Base-by-base conservation (phyloP, 305 asterid genomes). In the Lippia alba region DNA sequence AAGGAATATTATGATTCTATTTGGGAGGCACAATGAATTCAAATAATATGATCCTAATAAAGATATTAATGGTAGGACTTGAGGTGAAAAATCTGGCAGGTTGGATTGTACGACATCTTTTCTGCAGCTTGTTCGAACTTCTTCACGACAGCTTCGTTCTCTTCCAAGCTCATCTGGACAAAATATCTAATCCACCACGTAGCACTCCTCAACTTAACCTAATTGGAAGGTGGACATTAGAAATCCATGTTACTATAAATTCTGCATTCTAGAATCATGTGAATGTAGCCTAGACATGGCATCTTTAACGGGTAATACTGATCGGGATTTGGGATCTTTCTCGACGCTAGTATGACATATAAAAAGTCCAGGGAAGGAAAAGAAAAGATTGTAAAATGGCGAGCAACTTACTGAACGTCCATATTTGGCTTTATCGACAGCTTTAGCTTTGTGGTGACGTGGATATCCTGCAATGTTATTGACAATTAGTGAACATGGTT, bases 71-170 rank as follows among this genome's bases (percentile, higher is more conserved):
- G 74, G 81, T 84, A 87, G 12, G 97, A 77, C 67, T 84, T 89
- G 69, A 91, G 85, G 80, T 91, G 97, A 72, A 91, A 91, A 68
- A 81, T 69, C 74, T 91, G 96, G 87, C 97, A 91, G 67, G 64
- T 70, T 34, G 92, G 89, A 14, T 12, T 65, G 73, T 50, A 74
- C 14, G 79, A 69, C 30, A 56, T 69, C 60, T 64, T 76, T 64
- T 49, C 71, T 40, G 94, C 87, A 80, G 91, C 91, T 79, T 79
- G 83, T 55, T 81, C 84, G 17, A 91, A 91, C 83, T 91, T 89
- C 85, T 85, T 87, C 50, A 70, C 66, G 8, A 76, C 90, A 62
- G 66, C 74, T 78, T 90, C 94, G 16, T 90, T 90, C 78, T 90
- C 93, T 74, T 90, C 96, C 71, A 88, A 82, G 75, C 96, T 88